These are phyloP conservation scores for Trametes punicea DNA, from an alignment of 768 basidiomycete species.

Conservation along the genomic window DNA sequence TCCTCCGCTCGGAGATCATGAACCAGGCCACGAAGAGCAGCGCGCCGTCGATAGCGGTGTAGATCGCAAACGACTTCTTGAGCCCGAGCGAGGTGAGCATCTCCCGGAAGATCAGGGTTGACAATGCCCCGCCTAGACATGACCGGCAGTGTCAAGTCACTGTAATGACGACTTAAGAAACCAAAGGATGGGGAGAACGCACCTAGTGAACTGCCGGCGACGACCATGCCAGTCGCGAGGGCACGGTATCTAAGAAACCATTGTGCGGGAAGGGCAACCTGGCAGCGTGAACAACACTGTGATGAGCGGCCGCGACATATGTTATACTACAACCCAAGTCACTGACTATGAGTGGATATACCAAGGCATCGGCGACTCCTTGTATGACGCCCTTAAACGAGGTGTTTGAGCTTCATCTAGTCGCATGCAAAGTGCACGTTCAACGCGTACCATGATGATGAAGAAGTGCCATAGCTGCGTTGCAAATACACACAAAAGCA, in stretches of 20 bases:
- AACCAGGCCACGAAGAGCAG: constrained; percentile 16
- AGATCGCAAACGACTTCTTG: constrained; percentile 22
- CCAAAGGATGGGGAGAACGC: neutral
- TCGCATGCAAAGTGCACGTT: neutral
- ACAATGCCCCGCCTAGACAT: constrained; percentile 21
- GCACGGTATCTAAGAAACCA: constrained; percentile 32
- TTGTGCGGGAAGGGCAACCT: constrained; percentile 29
- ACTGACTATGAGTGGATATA: constrained; percentile 22
- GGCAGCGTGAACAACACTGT: neutral
- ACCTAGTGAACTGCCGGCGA: constrained; percentile 29
- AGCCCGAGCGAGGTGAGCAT: constrained; percentile 18
- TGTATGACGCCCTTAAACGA: constrained; percentile 18
- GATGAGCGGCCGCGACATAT: neutral
- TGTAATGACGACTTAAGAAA: neutral
- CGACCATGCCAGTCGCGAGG: constrained; percentile 34
- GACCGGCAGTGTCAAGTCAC: neutral
- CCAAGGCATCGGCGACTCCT: constrained; percentile 19
- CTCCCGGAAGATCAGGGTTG: constrained; percentile 23
- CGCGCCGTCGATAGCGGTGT: constrained; percentile 21
- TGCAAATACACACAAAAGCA: constrained; percentile 21
- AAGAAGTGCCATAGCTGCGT: constrained; percentile 27
- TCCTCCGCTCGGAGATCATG: constrained; percentile 22
- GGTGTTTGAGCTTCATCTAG: neutral
- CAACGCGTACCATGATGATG: constrained; percentile 16
- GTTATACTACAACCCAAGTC: neutral